Base-by-base conservation (phyloP, 306 rosid species). In the Oxytropis ochrocephala region DNA sequence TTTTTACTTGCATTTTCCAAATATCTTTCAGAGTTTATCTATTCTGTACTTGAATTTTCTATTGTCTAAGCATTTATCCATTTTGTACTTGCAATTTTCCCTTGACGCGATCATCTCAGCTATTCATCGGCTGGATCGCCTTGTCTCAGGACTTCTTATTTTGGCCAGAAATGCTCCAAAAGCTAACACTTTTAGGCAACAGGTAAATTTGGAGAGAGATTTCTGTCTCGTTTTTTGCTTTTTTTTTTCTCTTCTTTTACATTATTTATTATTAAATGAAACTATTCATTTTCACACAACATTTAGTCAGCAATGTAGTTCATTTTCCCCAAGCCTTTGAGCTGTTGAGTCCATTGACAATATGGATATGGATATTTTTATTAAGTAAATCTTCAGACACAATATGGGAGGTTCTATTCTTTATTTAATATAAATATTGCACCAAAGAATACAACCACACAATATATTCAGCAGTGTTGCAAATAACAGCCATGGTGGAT, bases 111-210 rank as follows among this genome's bases (percentile, higher is more conserved):
- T 63, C 43, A 42, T 79, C 77, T 69, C 54, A 95, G 99, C 97
- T 7, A 9, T 95, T 79, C 99, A 95, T 86, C 88, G 96, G 32
- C 78, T 91, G 49, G 99, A 95, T 82, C 99, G 95, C 13, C 89
- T 91, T 61, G 99, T 95, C 79, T 95, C 96, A 8, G 95, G 99
- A 66, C 99, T 95, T 70, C 94, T 95, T 75, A 95, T 91, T 76
- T 80, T 95, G 79, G 96, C 96, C 32, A 85, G 96, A 89, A 95
- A 79, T 77, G 92, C 95, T 73, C 51, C 85, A 68, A 86, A 89
- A 79, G 99, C 99, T 24, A 91, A 95, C 49, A 49, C 53, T 18
- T 95, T 91, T 81, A 81, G 99, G 85, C 96, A 95, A 79, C 92
- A 89, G 85, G 99, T 91, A 17, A 70, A 11, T 70, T 35, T 69